These are phyloP conservation scores for Ramularia collo-cygni DNA, from an alignment of 2,329 filamentous ascomycete genomes.

Conservation along the genomic window DNA sequence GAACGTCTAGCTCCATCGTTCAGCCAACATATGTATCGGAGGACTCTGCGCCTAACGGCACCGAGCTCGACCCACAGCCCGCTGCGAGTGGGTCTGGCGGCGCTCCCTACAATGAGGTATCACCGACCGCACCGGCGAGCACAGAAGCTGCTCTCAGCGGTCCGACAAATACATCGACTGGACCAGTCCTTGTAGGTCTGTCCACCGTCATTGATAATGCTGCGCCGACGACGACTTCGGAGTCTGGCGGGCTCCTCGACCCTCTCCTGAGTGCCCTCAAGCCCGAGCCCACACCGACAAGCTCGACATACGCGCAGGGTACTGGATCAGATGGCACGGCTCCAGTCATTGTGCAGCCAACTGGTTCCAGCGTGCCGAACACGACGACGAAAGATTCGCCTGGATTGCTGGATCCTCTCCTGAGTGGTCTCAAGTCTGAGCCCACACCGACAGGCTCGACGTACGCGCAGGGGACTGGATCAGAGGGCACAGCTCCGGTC, in stretches of 20 bases:
- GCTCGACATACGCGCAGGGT: not conserved
- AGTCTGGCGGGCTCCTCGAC: not conserved
- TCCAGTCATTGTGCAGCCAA: no score
- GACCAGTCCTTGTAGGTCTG: constrained; percentile 29
- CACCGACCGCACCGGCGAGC: constrained; percentile 1
- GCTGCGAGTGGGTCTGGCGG: not conserved
- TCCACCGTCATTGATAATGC: constrained; percentile 26
- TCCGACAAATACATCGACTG: constrained; percentile 4
- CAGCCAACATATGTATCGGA: not conserved
- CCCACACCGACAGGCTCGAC: not conserved
- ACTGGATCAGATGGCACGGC: not conserved
- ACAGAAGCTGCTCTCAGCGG: no score
- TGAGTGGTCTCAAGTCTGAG: no score
- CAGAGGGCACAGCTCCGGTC: not conserved
- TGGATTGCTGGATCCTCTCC: not conserved
- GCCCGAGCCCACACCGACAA: not conserved
- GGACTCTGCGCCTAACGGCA: not conserved
- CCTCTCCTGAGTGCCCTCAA: no score
- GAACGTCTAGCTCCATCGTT: constrained; percentile 6
- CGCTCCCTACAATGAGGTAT: not conserved
- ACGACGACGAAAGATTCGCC: constrained; percentile 1
- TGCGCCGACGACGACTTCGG: not conserved
- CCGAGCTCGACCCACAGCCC: not conserved
- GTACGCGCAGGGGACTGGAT: not conserved
- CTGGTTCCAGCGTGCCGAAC: not conserved